Percentiles rank a stretch among this genome's conserved stretches.
Evolutionary conservation across 1,284 basidiomycete species (phyloP).

Genomic region (Peniophora sp.): DNA sequence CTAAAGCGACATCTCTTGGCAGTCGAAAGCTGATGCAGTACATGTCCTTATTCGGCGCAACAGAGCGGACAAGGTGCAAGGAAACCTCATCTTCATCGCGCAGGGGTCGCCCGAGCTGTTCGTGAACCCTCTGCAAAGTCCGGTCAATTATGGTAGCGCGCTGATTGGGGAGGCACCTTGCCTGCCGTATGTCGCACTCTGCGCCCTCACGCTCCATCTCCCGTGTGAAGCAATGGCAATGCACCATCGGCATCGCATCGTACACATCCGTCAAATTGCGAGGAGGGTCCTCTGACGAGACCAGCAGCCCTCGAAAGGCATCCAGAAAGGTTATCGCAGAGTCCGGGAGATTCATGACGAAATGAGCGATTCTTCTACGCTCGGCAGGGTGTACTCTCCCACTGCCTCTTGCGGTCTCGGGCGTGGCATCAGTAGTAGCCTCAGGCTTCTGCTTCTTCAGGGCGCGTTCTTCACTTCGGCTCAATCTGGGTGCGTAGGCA

Average conservation of each 20-base stretch:
- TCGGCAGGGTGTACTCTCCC: conserved; percentile 7
- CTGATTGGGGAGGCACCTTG: conserved; percentile 20
- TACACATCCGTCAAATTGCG: conserved; percentile 31
- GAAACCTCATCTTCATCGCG: conserved; percentile 40
- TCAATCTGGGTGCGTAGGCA: conserved; percentile 30
- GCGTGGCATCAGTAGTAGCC: not conserved
- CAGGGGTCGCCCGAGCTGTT: conserved; percentile 53
- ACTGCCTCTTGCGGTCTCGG: not conserved
- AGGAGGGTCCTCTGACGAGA: conserved; percentile 27
- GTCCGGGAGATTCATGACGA: conserved; percentile 96
- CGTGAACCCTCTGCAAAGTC: conserved; percentile 60
- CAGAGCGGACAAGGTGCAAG: conserved; percentile 81
- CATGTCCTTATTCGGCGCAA: conserved; percentile 98
- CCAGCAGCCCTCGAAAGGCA: conserved; percentile 74
- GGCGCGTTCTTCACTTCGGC: conserved; percentile 38
- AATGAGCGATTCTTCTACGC: conserved; percentile 70
- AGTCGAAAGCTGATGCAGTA: conserved; percentile 93
- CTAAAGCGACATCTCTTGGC: conserved; percentile 51
- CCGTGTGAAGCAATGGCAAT: conserved; percentile 95
- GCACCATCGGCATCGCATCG: conserved; percentile 78
- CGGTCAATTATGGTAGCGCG: not conserved
- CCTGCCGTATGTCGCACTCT: conserved; percentile 71
- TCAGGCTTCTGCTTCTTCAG: conserved; percentile 24
- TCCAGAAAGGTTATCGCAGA: conserved; percentile 87
- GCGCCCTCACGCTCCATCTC: conserved; percentile 68